Evolutionary conservation across 2,329 filamentous ascomycete species (phyloP).

Genomic region (Neonectria sp.): DNA sequence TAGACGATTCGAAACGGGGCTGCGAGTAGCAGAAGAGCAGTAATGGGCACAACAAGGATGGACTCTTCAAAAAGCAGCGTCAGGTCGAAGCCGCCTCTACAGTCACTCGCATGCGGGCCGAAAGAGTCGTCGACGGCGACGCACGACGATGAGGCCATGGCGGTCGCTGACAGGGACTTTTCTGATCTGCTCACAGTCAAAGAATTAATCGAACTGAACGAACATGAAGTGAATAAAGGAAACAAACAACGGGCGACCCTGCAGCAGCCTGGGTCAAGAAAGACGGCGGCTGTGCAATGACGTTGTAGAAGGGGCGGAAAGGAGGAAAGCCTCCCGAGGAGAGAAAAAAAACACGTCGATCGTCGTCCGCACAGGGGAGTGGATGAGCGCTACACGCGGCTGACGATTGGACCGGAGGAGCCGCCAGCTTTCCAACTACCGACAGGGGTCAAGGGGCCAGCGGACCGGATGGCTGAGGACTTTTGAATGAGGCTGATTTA

Average conservation of each 20-base stretch:
- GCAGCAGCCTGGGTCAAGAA: slow-evolving; percentile 13
- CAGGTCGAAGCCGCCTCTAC: slow-evolving; percentile 63
- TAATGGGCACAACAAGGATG: slow-evolving; percentile 49
- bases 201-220: neutral
- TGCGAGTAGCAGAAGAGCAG: slow-evolving; percentile 46
- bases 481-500: slow-evolving; percentile 10
- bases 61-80: slow-evolving; percentile 61
- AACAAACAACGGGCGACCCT: slow-evolving; percentile 11
- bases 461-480: neutral
- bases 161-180: neutral
- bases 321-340: neutral
- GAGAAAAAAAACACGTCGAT: slow-evolving; percentile 17
- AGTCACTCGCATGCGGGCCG: slow-evolving; percentile 41
- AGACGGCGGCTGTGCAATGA: neutral
- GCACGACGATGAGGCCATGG: slow-evolving; percentile 28
- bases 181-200: neutral
- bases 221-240: neutral
- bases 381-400: slow-evolving; percentile 5
- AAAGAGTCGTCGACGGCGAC: slow-evolving; percentile 37
- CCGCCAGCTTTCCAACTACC: neutral
- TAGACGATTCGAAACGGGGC: slow-evolving; percentile 41
- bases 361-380: slow-evolving; percentile 4
- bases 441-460: neutral
- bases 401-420: neutral
- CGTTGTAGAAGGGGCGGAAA: neutral